These are phyloP conservation scores for Phaeoacremonium minimum DNA, from an alignment of 2,329 filamentous ascomycete genomes.

Conservation along the genomic window DNA sequence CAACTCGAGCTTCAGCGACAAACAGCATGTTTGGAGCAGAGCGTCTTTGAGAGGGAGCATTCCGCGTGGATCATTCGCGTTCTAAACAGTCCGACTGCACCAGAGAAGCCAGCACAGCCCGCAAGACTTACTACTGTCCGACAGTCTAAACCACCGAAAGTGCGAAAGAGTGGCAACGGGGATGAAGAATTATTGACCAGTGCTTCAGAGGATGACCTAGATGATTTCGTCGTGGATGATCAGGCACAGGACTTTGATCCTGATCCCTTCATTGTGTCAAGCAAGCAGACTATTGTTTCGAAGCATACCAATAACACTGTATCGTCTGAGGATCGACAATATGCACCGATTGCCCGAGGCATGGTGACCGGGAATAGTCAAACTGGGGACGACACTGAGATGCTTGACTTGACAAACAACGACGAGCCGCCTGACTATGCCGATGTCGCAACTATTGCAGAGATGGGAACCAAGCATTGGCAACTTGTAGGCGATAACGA, in stretches of 20 bases:
- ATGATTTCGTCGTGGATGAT: conserved; percentile 46
- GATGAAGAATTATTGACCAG: conserved; percentile 49
- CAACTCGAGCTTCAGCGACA: conserved; percentile 45
- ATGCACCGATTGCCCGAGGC: too few relatives aligned
- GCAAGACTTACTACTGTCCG: too few relatives aligned
- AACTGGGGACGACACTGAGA: conserved; percentile 1
- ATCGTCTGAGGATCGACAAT: too few relatives aligned
- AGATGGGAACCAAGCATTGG: conserved; percentile 9
- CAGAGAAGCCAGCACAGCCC: conserved; percentile 34
- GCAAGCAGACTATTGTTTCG: too few relatives aligned
- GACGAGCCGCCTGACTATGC: not conserved
- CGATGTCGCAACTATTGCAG: conserved; percentile 5
- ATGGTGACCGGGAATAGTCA: too few relatives aligned
- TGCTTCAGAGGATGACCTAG: conserved; percentile 39
- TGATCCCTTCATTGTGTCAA: too few relatives aligned
- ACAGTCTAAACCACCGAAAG: too few relatives aligned
- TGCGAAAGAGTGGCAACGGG: too few relatives aligned
- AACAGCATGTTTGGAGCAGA: conserved; percentile 30
- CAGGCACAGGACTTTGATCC: too few relatives aligned
- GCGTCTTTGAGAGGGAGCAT: conserved; percentile 54
- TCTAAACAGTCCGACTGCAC: conserved; percentile 34
- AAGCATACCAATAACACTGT: too few relatives aligned
- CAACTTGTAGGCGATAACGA: conserved; percentile 3
- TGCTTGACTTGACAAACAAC: conserved; percentile 7
- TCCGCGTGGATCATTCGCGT: conserved; percentile 44